These are phyloP conservation scores for Lentinula detonsa DNA, from an alignment of 768 basidiomycete species.

Conservation along the genomic window DNA sequence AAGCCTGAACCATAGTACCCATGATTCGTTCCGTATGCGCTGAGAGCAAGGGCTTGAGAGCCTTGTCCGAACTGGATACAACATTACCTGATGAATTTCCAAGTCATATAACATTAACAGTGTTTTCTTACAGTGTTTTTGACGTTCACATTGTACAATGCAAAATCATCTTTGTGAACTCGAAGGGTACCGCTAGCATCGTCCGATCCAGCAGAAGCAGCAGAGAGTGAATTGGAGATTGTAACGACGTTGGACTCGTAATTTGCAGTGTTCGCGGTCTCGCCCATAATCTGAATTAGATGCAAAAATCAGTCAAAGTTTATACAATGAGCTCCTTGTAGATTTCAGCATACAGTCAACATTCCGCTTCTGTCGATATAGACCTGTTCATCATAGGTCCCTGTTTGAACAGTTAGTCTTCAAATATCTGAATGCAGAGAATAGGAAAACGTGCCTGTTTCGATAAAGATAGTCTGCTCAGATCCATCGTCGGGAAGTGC, in stretches of 20 bases:
- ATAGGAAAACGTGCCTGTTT: constrained; percentile 8
- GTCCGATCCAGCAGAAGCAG: neutral
- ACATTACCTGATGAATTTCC: neutral
- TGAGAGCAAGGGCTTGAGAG: constrained; percentile 22
- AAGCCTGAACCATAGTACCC: constrained; percentile 20
- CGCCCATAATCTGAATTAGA: constrained; percentile 1
- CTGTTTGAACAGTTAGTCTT: neutral
- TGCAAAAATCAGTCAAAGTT: neutral
- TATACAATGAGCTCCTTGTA: neutral
- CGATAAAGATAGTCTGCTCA: constrained; percentile 15
- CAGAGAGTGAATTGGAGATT: neutral
- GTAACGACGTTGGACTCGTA: constrained; percentile 3
- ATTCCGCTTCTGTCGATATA: constrained; percentile 12
- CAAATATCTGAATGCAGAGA: neutral
- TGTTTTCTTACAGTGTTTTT: constrained; percentile 18
- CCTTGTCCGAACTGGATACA: constrained; percentile 15
- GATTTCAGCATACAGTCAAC: constrained; percentile 9
- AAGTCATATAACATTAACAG: neutral
- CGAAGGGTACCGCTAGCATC: constrained; percentile 21
- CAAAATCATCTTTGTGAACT: constrained; percentile 23
- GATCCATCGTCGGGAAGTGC: constrained; percentile 15
- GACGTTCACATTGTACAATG: constrained; percentile 26
- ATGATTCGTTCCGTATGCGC: constrained; percentile 19
- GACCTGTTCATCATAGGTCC: constrained; percentile 17
- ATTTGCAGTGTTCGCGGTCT: neutral